Conservation (phyloP, 2,329 filamentous ascomycete species). For the Alternaria hordeiaustralica region DNA sequence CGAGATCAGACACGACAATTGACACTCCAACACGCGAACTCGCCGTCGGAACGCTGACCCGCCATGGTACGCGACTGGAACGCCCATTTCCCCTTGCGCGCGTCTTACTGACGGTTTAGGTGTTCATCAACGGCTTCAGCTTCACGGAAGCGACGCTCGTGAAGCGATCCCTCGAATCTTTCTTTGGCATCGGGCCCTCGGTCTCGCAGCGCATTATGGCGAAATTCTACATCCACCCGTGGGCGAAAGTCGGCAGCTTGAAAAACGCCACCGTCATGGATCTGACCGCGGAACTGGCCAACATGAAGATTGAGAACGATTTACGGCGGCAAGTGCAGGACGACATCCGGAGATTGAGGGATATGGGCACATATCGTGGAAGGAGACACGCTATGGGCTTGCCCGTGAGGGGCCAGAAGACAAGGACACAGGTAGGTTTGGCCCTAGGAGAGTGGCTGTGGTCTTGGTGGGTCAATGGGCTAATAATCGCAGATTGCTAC, state of each 20-base stretch:
- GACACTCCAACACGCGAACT: constrained; percentile 23
- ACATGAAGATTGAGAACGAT: constrained; percentile 94
- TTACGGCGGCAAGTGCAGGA: constrained; percentile 77
- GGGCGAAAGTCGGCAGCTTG: constrained; percentile 77
- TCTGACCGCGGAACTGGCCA: constrained; percentile 82
- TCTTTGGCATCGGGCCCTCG: constrained; percentile 46
- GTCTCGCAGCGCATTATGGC: constrained; percentile 76
- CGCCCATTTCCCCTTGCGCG: background rate
- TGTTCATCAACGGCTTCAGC: constrained; percentile 85
- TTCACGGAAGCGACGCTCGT: constrained; percentile 85
- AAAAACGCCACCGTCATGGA: constrained; percentile 78
- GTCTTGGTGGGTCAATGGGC: constrained; percentile 2
- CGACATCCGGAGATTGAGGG: constrained; percentile 84
- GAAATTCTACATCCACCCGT: constrained; percentile 85
- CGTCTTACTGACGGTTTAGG: constrained; percentile 56
- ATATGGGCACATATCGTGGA: constrained; percentile 90
- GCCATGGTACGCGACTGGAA: constrained; percentile 33
- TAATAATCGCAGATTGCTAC: constrained; percentile 59
- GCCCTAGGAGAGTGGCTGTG: background rate
- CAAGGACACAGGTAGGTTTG: constrained; percentile 71
- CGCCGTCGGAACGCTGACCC: constrained; percentile 21
- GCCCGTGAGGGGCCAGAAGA: constrained; percentile 89
- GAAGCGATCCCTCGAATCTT: constrained; percentile 72
- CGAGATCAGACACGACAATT: constrained; percentile 9
- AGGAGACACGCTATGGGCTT: constrained; percentile 90